A percentile compares a stretch with the other conserved stretches of the same genome.
Evolutionary conservation across 768 basidiomycete species (phyloP).

Genomic region (Lentinula detonsa): DNA sequence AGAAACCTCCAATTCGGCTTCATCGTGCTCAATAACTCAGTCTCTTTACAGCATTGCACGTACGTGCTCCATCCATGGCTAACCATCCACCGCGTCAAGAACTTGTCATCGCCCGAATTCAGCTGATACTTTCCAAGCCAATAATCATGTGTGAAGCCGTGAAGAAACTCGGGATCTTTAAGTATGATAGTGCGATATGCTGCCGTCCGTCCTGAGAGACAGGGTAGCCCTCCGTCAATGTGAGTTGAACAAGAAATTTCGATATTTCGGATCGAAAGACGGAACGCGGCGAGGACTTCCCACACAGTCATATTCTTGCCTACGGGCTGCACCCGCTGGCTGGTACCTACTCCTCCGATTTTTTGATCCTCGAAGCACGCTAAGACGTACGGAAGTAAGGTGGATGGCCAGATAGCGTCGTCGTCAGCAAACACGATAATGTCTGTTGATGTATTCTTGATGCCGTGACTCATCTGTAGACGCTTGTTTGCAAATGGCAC

Average conservation of each 20-base stretch:
- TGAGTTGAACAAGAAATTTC: constrained; percentile 87
- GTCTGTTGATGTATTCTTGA: constrained; percentile 84
- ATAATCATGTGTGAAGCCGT: constrained; percentile 91
- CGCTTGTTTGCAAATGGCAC: constrained; percentile 94
- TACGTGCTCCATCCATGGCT: constrained; percentile 95
- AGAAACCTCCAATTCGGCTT: constrained; percentile 95
- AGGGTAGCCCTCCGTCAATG: constrained; percentile 89
- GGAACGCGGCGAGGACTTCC: constrained; percentile 93
- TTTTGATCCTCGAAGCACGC: constrained; percentile 95
- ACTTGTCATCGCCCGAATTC: constrained; percentile 93
- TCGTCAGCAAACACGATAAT: constrained; percentile 95
- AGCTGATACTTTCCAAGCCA: constrained; percentile 94
- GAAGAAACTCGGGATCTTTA: constrained; percentile 89
- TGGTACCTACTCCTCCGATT: constrained; percentile 88
- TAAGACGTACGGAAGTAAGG: constrained; percentile 80
- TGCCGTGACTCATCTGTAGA: constrained; percentile 90
- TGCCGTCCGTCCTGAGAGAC: constrained; percentile 88
- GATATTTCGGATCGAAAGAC: constrained; percentile 89
- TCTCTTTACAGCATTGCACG: constrained; percentile 81
- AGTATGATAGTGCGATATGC: constrained; percentile 92
- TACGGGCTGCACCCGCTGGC: constrained; percentile 80
- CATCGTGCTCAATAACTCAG: constrained; percentile 87
- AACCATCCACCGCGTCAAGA: constrained; percentile 95
- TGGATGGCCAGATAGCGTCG: constrained; percentile 94
- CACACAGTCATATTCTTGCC: constrained; percentile 83